These are phyloP conservation scores for Raffaelea ambrosiae DNA, from an alignment of 2,329 filamentous ascomycete genomes.

Conservation along the genomic window DNA sequence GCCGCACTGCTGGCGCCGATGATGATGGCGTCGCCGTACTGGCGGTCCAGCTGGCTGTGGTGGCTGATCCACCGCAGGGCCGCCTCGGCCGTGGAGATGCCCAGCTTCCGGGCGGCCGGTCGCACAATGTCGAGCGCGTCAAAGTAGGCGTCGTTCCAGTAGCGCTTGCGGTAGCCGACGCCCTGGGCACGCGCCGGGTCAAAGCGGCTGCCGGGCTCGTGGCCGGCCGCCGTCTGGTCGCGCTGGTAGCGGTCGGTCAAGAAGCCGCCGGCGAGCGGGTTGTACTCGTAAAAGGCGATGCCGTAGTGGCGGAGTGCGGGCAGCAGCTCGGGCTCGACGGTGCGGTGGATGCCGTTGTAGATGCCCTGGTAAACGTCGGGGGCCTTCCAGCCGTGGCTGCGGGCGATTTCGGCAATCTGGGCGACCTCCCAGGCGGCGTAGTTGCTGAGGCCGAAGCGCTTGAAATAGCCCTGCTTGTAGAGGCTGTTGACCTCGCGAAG, in stretches of 20 bases:
- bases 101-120: constrained; percentile 3
- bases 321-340: constrained; percentile 30
- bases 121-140: constrained; percentile 11
- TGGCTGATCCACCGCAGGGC: constrained; percentile 31
- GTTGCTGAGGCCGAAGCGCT: constrained; percentile 37
- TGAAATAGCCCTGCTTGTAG: constrained; percentile 41
- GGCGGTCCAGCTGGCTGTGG: constrained; percentile 22
- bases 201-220: constrained; percentile 11
- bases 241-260: constrained; percentile 1
- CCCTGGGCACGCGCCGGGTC: constrained; percentile 35
- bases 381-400: constrained; percentile 28
- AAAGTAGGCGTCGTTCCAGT: constrained; percentile 31
- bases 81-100: constrained; percentile 11
- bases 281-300: constrained; percentile 21
- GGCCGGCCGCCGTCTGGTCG: not conserved
- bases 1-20: constrained; percentile 24
- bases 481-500: constrained; percentile 36
- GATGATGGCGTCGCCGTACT: constrained; percentile 26
- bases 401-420: constrained; percentile 31
- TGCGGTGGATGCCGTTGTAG: constrained; percentile 31
- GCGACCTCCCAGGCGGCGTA: constrained; percentile 30
- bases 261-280: constrained; percentile 14
- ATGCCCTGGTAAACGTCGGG: constrained; percentile 36
- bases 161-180: constrained; percentile 8
- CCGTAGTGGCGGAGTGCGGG: constrained; percentile 33